phyloP scores from a whole-genome alignment of 768 basidiomycete species.

The Symmetrospora coprosmae region DNA sequence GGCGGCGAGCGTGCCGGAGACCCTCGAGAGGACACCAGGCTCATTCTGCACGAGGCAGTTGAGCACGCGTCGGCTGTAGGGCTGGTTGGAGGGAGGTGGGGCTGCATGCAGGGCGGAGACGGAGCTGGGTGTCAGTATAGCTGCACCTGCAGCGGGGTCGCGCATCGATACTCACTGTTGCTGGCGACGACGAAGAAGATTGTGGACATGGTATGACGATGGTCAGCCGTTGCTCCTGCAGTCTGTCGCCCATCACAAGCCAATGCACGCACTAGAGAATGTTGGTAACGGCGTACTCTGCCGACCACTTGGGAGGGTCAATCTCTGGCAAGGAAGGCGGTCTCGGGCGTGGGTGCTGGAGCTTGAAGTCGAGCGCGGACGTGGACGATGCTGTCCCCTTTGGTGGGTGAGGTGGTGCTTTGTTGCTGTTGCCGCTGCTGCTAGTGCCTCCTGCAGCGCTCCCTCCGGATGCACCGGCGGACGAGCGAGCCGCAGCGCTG shows the following conservation, averaged over 20 bases:
- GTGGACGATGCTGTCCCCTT: slow-evolving; percentile 46
- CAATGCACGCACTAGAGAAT: slow-evolving; percentile 40
- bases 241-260: no score
- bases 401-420: slow-evolving; percentile 2
- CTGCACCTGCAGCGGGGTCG: slow-evolving; percentile 68
- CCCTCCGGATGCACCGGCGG: no score
- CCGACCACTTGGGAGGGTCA: slow-evolving; percentile 67
- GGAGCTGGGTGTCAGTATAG: slow-evolving; percentile 71
- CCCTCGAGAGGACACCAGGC: slow-evolving; percentile 94
- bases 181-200: background rate
- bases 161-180: background rate
- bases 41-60: slow-evolving; percentile 99
- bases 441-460: no score
- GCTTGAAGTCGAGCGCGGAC: slow-evolving; percentile 85
- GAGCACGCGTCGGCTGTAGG: slow-evolving; percentile 50
- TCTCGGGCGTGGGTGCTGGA: slow-evolving; percentile 46
- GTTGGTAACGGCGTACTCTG: slow-evolving; percentile 93
- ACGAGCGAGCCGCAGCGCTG: no score
- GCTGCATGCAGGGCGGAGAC: slow-evolving; percentile 4
- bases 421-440: no score
- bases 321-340: slow-evolving; percentile 75
- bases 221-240: no score
- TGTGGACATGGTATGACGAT: no score
- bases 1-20: slow-evolving; percentile 91
- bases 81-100: slow-evolving; percentile 28